phyloP scores from a whole-genome alignment of 257 asterid genomes.

The Prunella vulgaris region DNA sequence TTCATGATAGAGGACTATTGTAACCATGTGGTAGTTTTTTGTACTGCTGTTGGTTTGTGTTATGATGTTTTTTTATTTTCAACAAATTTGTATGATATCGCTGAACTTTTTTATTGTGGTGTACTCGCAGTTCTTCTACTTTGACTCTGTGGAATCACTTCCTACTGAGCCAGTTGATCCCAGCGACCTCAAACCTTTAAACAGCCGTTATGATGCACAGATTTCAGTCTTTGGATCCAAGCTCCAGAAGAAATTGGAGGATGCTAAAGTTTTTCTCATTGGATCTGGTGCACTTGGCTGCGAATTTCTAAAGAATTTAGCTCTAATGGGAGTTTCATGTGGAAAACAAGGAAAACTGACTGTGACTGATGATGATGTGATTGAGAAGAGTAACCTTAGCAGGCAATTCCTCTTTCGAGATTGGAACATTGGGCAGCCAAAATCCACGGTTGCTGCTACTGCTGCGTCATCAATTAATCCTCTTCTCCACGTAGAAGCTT shows the following conservation, averaged over 20 bases:
- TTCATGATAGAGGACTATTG: neutral
- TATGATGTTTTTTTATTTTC: neutral
- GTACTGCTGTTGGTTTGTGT: neutral
- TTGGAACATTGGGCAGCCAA: constrained; percentile 95
- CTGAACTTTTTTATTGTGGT: constrained; percentile 14
- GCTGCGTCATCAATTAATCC: constrained; percentile 74
- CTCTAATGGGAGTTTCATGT: constrained; percentile 90
- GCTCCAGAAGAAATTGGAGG: constrained; percentile 82
- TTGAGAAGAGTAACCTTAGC: constrained; percentile 94
- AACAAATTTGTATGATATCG: neutral
- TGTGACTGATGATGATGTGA: constrained; percentile 88
- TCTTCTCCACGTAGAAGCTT: constrained; percentile 56
- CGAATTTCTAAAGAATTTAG: constrained; percentile 85
- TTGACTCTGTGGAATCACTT: constrained; percentile 86
- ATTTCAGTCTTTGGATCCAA: constrained; percentile 84
- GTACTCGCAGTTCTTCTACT: constrained; percentile 75
- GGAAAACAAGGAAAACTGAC: constrained; percentile 69
- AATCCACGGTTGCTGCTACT: constrained; percentile 89
- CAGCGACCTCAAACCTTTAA: constrained; percentile 63
- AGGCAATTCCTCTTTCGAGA: constrained; percentile 93
- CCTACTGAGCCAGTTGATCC: constrained; percentile 74
- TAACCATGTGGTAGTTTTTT: neutral
- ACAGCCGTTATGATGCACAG: constrained; percentile 92
- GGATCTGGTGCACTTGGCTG: constrained; percentile 99
- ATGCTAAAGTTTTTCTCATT: constrained; percentile 69